phyloP scores from a whole-genome alignment of 1,284 basidiomycete species.

The Rhizoctonia solani region DNA sequence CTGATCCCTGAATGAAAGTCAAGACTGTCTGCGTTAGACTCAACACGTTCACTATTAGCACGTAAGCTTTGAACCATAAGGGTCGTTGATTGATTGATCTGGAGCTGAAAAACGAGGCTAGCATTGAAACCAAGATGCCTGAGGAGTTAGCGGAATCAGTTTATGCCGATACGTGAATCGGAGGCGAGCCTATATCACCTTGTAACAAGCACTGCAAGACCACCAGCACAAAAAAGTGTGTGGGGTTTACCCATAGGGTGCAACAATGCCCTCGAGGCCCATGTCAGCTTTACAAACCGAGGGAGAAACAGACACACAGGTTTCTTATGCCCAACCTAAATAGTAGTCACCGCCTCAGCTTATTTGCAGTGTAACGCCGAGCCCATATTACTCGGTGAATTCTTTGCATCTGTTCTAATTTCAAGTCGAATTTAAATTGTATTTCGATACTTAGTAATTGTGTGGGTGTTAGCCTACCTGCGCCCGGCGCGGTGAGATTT shows the following conservation, averaged over 20 bases:
- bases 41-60: neutral
- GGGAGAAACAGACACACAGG: neutral
- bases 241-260: neutral
- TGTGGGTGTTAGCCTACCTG: too few species aligned
- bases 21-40: neutral
- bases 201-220: neutral
- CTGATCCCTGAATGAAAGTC: neutral
- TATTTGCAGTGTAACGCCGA: too few species aligned
- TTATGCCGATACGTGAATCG: neutral
- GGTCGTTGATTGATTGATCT: neutral
- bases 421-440: too few species aligned
- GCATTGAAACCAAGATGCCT: neutral
- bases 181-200: neutral
- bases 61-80: conserved; percentile 5
- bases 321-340: too few species aligned
- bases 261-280: neutral
- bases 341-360: too few species aligned
- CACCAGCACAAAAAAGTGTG: neutral
- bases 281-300: neutral
- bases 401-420: too few species aligned
- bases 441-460: too few species aligned
- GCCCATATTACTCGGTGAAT: too few species aligned
- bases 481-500: too few species aligned
- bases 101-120: neutral
- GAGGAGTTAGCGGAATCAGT: too few species aligned